Base-by-base conservation (phyloP, 106 monocot genomes). In the Dioscorea zingiberensis region DNA sequence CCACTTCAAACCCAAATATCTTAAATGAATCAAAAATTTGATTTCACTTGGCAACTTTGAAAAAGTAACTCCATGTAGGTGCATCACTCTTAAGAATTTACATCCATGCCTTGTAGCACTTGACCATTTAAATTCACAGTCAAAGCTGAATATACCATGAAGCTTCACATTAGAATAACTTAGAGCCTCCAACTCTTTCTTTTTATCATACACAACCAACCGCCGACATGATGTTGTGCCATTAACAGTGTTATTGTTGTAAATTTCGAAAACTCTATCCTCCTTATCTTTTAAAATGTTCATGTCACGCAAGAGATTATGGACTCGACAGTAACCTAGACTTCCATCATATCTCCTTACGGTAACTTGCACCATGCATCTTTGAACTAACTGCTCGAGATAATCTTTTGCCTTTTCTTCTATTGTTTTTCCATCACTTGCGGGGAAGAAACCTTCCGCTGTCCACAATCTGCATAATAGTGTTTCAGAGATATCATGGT, bases 301-400 rank as follows among this genome's bases (percentile, higher is more conserved):
- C 25, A 69, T 55, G 30, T 76, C 69, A 27, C 49, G 61, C n/a
- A 76, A 46, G 3, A 69, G 10, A 69, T 69, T 55, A 28, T 76
- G 69, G 16, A 76, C 47, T 21, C 69, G 63, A 2, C 69, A 45
- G 18, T 55, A 62, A 24, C 60, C 66, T 2, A 47, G 22, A 55
- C 48, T 17, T 13, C 32, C 47, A 26, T 62, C 62, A 17, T 47
- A 46, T 11, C 44, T 73, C 26, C 59, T 60, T 13, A 55, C 55
- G 21, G 53, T 69, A 44, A 81, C 70, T 64, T 88, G 84, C 54
- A 88, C 44, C 57, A 88, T 55, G 51, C 74, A 75, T 65, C 80
- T 74, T 25, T 78, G 68, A 15, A 66, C 38, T 19, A 88, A 60
- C 69, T 77, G 71, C 12, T 84, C 65, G 25, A 81, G 5, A 53